Conservation (phyloP, 192 early-diverging fungal genomes). For the Gigaspora rosea region DNA sequence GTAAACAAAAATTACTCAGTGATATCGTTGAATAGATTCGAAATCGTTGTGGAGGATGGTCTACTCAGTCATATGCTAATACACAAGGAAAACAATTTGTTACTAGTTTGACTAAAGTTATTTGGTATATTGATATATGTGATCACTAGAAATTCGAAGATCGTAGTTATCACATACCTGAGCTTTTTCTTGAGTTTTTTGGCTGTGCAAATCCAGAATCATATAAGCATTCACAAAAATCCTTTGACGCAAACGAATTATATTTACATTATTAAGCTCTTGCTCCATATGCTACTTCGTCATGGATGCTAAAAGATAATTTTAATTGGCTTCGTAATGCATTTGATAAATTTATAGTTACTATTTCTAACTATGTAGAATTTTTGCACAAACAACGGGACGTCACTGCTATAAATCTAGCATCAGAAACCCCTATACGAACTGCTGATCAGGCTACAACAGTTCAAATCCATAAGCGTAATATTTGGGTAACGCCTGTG, state of each 20-base stretch:
- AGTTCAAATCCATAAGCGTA: not conserved
- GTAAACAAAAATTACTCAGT: not conserved
- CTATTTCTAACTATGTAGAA: not conserved
- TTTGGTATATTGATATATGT: constrained; percentile 11
- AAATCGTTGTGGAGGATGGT: not conserved
- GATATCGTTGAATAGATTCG: not conserved
- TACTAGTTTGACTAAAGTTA: not conserved
- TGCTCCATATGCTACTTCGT: not conserved
- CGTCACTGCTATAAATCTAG: not conserved
- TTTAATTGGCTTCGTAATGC: not conserved
- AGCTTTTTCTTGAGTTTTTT: constrained; percentile 12
- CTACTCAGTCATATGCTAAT: not conserved
- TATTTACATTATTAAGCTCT: not conserved
- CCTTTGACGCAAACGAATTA: constrained; percentile 3
- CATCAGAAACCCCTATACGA: constrained; percentile 1
- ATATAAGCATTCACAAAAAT: not conserved
- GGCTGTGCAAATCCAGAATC: constrained; percentile 3
- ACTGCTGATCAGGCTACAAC: not conserved
- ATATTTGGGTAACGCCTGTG: not conserved
- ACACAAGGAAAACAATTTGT: not conserved
- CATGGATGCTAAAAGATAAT: not conserved
- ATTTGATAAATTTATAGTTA: not conserved
- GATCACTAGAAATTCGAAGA: not conserved
- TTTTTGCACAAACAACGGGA: not conserved
- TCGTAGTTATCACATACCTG: not conserved